These are phyloP conservation scores for Psilocybe cyanescens DNA, from an alignment of 768 basidiomycete genomes.

Conservation along the genomic window DNA sequence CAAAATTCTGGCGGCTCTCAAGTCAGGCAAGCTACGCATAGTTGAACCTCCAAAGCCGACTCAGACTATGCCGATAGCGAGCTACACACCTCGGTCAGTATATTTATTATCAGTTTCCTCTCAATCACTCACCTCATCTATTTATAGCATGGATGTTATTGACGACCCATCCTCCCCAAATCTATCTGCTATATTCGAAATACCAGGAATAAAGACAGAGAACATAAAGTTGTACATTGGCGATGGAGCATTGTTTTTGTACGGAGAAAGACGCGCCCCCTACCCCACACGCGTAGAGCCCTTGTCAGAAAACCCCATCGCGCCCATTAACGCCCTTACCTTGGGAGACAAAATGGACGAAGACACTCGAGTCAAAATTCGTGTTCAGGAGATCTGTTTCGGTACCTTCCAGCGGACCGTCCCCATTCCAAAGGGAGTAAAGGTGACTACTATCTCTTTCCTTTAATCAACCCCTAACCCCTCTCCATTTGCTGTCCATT, in stretches of 20 bases:
- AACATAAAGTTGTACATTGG: slow-evolving; percentile 39
- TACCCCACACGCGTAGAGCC: neutral
- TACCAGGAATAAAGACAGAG: slow-evolving; percentile 45
- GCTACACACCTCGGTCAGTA: slow-evolving; percentile 29
- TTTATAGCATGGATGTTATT: slow-evolving; percentile 44
- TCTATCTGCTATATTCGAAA: slow-evolving; percentile 42
- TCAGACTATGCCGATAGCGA: slow-evolving; percentile 9
- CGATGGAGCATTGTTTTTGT: slow-evolving; percentile 18
- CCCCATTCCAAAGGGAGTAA: slow-evolving; percentile 38
- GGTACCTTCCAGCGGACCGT: slow-evolving; percentile 45
- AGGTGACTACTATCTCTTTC: slow-evolving; percentile 28
- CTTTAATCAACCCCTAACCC: slow-evolving; percentile 9
- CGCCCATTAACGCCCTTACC: slow-evolving; percentile 15
- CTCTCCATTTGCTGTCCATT: slow-evolving; percentile 5
- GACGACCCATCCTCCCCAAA: slow-evolving; percentile 39
- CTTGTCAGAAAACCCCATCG: slow-evolving; percentile 7
- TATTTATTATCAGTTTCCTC: neutral
- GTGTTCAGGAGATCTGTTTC: slow-evolving; percentile 44
- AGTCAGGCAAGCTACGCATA: slow-evolving; percentile 27
- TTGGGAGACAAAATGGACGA: slow-evolving; percentile 17
- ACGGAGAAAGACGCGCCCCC: neutral
- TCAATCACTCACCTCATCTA: neutral
- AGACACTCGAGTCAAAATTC: slow-evolving; percentile 13
- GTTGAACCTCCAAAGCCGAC: slow-evolving; percentile 15
- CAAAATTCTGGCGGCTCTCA: slow-evolving; percentile 28